These are phyloP conservation scores for Pseudogymnoascus sp. DNA, from an alignment of 2,329 filamentous ascomycete genomes.

Conservation along the genomic window DNA sequence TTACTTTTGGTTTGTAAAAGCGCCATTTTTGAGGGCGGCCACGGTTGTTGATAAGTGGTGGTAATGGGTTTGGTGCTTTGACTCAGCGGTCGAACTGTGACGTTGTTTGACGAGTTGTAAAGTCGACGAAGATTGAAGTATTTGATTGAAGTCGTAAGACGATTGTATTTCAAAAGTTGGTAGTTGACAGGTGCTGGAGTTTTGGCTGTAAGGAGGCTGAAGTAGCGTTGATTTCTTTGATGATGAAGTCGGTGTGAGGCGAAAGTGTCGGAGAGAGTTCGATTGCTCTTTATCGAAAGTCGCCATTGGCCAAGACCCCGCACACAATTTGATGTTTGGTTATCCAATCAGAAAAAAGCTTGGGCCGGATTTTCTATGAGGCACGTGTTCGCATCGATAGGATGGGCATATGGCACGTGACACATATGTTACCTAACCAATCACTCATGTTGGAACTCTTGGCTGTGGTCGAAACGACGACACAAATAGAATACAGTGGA, in stretches of 20 bases:
- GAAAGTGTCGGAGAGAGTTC: slow-evolving; percentile 3
- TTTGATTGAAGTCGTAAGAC: slow-evolving; percentile 4
- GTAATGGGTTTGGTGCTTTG: slow-evolving; percentile 3
- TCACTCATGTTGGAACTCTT: not conserved
- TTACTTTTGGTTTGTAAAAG: slow-evolving; percentile 28
- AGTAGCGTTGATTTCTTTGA: not conserved
- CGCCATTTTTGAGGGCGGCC: slow-evolving; percentile 28
- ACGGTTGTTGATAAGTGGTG: slow-evolving; percentile 20
- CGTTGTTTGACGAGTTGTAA: not conserved
- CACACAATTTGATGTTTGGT: slow-evolving; percentile 2
- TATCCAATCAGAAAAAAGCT: not conserved
- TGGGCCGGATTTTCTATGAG: not conserved
- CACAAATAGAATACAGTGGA: not conserved
- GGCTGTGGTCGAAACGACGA: not conserved
- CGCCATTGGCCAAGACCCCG: slow-evolving; percentile 4
- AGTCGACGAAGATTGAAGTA: not conserved
- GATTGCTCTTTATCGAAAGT: slow-evolving; percentile 8
- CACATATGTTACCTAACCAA: slow-evolving; percentile 31
- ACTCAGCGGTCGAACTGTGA: not conserved
- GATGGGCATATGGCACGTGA: slow-evolving; percentile 25
- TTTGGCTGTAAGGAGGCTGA: not conserved
- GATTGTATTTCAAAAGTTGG: not conserved
- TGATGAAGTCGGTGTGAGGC: slow-evolving; percentile 6
- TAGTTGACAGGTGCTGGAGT: not conserved
- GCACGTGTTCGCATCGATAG: slow-evolving; percentile 35